Conservation (phyloP, 495 filamentous ascomycete species). For the Talaromyces proteolyticus region DNA sequence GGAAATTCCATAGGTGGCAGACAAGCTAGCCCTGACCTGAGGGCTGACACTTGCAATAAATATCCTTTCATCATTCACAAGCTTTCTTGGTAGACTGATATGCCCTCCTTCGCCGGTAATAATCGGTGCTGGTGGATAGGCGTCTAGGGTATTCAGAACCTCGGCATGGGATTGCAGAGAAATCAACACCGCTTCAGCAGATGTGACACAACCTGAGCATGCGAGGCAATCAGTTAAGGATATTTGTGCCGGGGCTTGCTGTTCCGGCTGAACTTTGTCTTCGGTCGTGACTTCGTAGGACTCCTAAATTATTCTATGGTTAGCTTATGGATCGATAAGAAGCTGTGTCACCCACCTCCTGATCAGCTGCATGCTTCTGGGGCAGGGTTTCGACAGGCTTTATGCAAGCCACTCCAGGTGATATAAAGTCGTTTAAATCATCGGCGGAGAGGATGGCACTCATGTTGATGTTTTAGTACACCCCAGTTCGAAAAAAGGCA, state of each 20-base stretch:
- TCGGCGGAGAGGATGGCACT: slow-evolving; percentile 94
- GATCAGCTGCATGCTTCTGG: slow-evolving; percentile 28
- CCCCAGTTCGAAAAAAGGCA: slow-evolving; percentile 45
- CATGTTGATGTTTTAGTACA: slow-evolving; percentile 51
- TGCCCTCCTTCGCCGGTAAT: slow-evolving; percentile 13
- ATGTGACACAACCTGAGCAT: slow-evolving; percentile 96
- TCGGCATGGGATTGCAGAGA: slow-evolving; percentile 88
- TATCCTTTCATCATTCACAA: slow-evolving; percentile 51
- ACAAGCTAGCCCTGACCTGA: slow-evolving; percentile 80
- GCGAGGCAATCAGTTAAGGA: slow-evolving; percentile 96
- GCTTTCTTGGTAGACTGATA: slow-evolving; percentile 13
- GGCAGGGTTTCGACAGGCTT: slow-evolving; percentile 94
- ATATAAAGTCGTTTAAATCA: slow-evolving; percentile 98
- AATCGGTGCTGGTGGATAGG: slow-evolving; percentile 31
- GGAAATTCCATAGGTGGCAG: slow-evolving; percentile 69
- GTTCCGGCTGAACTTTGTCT: slow-evolving; percentile 60
- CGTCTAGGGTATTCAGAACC: slow-evolving; percentile 75
- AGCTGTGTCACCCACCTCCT: slow-evolving; percentile 26
- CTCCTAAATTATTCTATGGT: slow-evolving; percentile 43
- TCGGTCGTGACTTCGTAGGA: slow-evolving; percentile 86
- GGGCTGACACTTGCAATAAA: slow-evolving; percentile 91
- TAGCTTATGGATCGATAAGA: background rate
- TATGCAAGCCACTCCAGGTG: slow-evolving; percentile 94
- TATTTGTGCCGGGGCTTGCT: slow-evolving; percentile 70
- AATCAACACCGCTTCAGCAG: slow-evolving; percentile 91